Evolutionary conservation across 306 rosid species (phyloP).

Genomic region (Erythrophleum fordii): DNA sequence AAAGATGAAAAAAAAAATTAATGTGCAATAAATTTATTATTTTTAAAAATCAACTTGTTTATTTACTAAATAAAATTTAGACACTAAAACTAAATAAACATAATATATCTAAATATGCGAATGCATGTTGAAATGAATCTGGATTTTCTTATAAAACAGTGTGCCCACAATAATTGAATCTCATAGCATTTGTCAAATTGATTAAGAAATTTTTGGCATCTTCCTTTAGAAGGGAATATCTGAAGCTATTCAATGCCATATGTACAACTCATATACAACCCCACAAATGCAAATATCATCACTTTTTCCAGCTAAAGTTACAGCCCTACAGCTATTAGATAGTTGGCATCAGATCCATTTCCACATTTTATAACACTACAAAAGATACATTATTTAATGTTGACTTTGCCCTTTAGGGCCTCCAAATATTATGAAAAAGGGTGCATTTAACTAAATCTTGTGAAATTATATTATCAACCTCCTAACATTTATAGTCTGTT

Average conservation of each 20-base stretch:
- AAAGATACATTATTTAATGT: neutral
- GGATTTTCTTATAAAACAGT: neutral
- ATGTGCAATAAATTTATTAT: no score
- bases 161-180: conserved; percentile 5
- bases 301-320: conserved; percentile 48
- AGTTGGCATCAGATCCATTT: conserved; percentile 53
- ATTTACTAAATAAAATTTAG: no score
- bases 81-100: no score
- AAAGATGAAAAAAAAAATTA: no score
- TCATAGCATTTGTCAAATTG: conserved; percentile 21
- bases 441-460: no score
- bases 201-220: conserved; percentile 37
- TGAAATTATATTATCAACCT: no score
- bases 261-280: conserved; percentile 42
- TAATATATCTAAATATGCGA: neutral
- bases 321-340: conserved; percentile 42
- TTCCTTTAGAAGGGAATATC: conserved; percentile 28
- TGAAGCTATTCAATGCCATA: conserved; percentile 12
- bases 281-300: conserved; percentile 37
- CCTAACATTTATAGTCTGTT: no score
- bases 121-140: neutral
- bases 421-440: no score
- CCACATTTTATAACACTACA: neutral
- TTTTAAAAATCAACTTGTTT: no score
- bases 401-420: neutral